These are phyloP conservation scores for Scedosporium apiospermum DNA, from an alignment of 2,329 filamentous ascomycete species.

Conservation along the genomic window DNA sequence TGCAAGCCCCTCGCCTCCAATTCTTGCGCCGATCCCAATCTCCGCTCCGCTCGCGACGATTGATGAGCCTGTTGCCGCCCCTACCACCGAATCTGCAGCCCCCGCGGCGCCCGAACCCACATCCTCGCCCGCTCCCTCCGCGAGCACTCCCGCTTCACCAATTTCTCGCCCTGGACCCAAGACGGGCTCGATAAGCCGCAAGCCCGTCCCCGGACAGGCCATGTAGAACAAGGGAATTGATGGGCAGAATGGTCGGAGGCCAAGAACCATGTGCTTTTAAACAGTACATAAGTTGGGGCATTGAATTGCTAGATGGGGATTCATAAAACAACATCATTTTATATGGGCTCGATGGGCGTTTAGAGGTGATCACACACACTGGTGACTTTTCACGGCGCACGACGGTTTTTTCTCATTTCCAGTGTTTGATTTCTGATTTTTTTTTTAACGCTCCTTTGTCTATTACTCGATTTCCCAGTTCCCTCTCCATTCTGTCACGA, in stretches of 20 bases:
- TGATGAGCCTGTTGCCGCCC: neutral
- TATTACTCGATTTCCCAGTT: neutral
- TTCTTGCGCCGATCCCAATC: neutral
- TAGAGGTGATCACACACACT: slow-evolving; percentile 3
- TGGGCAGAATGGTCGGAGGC: neutral
- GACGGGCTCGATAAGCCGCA: slow-evolving; percentile 37
- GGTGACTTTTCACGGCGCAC: neutral
- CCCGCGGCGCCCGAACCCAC: neutral
- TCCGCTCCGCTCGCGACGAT: neutral
- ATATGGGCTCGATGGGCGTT: slow-evolving; percentile 10
- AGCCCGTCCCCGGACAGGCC: slow-evolving; percentile 48
- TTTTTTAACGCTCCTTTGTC: neutral
- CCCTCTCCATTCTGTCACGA: neutral
- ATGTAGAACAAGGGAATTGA: slow-evolving; percentile 20
- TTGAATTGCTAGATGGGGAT: neutral
- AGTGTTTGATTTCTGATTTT: neutral
- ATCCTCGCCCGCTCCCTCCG: neutral
- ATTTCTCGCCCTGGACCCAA: slow-evolving; percentile 22
- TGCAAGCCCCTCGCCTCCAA: neutral
- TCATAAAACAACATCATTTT: slow-evolving; percentile 3
- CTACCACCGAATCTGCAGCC: neutral
- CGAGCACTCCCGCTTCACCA: neutral
- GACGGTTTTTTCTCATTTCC: neutral
- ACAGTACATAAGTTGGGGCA: neutral
- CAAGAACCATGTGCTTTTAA: neutral